Evolutionary conservation across 257 asterid species (phyloP), one percentile per base, ranked within the genome.

Genomic region (Nicotiana tabacum): DNA sequence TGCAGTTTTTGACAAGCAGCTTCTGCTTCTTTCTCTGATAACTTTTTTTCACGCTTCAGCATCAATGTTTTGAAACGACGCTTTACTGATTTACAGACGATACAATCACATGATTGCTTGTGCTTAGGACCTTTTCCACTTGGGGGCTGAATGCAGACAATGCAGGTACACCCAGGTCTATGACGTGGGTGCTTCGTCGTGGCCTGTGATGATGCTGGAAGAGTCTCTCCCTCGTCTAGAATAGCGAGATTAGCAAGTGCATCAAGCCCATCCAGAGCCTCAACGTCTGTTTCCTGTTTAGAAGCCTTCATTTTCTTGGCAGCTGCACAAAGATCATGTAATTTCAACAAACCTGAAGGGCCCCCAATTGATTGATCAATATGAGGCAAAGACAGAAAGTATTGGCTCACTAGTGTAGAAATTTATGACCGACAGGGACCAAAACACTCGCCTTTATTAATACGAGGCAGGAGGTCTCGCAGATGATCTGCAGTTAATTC

Each of bases 81-180:
- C 78, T 90, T 90, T 51, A 89, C 82, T 18, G 94, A 92, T 77
- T 86, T 85, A 83, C 98, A 95, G 64, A 90, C 91, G 10, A 87
- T 86, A 57, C 97, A 93, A 4, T 88, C 90, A 6, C 99, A 95
- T 16, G 91, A 83, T 68, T 92, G 93, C 77, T 83, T 77, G 87
- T 93, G 98, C 81, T 90, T 92, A 6, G 91, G 85, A 56, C 93
- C 90, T 78, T 91, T 91, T 77, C 97, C 97, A 56, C 94, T 93
- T 39, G 99, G 93, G 53, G 96, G 96, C 84, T 93, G 97, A 84
- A 92, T 87, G 92, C 99, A 95, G 67, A 92, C 95, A 48, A 93
- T 90, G 89, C 99, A 95, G 3, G 90, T 24, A 82, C 98, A 95
- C 78, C 95, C 92, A 74, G 90, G 89, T 77, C 86, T 91, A 76